These are phyloP conservation scores for Leccinum pachyderme DNA, from an alignment of 1,284 basidiomycete genomes.

Conservation along the genomic window DNA sequence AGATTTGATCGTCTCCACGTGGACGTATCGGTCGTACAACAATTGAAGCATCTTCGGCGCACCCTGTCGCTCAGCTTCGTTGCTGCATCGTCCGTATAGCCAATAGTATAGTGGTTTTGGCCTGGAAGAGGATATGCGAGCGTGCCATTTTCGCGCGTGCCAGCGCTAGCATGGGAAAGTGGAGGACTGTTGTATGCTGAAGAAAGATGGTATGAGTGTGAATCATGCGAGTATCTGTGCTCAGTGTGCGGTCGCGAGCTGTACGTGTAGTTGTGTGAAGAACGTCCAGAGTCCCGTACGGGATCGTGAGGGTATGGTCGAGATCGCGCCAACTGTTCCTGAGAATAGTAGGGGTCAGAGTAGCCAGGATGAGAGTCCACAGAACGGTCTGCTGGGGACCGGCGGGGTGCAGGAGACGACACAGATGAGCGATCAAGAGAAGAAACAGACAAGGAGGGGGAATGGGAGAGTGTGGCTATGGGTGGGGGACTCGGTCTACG, in stretches of 20 bases:
- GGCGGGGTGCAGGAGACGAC: conserved; percentile 50
- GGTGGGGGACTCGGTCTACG: conserved; percentile 52
- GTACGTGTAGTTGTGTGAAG: conserved; percentile 34
- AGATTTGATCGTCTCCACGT: conserved; percentile 78
- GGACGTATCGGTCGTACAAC: conserved; percentile 79
- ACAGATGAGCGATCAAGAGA: conserved; percentile 59
- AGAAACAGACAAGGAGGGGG: conserved; percentile 58
- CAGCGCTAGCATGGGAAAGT: conserved; percentile 19
- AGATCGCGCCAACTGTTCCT: conserved; percentile 32
- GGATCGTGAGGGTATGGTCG: conserved; percentile 37
- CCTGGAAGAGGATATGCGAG: conserved; percentile 38
- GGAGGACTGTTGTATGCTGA: conserved; percentile 31
- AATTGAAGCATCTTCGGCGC: conserved; percentile 75
- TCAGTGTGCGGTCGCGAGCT: conserved; percentile 27
- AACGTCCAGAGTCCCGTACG: conserved; percentile 32
- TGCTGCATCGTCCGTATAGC: conserved; percentile 71
- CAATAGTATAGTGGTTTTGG: conserved; percentile 41
- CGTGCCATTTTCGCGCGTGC: conserved; percentile 24
- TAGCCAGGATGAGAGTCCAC: conserved; percentile 29
- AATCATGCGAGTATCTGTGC: conserved; percentile 33
- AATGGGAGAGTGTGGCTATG: conserved; percentile 55
- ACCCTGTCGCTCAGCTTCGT: conserved; percentile 76
- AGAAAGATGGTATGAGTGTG: conserved; percentile 32
- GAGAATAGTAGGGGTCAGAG: conserved; percentile 33
- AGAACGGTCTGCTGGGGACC: conserved; percentile 33